phyloP scores from a whole-genome alignment of 1,284 basidiomycete species.

The Earliella scabrosa region DNA sequence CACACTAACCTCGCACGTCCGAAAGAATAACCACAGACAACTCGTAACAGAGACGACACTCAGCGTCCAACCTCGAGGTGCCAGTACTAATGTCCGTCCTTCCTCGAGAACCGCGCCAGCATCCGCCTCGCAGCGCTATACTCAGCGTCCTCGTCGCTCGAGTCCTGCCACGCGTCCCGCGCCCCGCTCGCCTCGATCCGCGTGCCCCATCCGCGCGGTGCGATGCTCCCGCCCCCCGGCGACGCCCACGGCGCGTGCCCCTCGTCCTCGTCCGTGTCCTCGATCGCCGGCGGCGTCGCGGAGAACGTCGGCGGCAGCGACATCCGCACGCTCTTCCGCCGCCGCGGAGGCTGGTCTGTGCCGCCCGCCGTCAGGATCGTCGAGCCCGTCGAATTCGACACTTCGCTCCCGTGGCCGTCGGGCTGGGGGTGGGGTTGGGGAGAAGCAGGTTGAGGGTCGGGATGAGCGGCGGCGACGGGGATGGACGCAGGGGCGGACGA shows the following conservation, averaged over 20 bases:
- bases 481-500: constrained; percentile 6
- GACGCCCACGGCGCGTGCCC: constrained; percentile 32
- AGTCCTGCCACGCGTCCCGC: constrained; percentile 67
- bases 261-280: constrained; percentile 63
- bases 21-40: no score
- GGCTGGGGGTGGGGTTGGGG: constrained; percentile 28
- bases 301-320: constrained; percentile 75
- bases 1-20: no score
- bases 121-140: constrained; percentile 61
- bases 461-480: background rate
- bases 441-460: constrained; percentile 27
- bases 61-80: no score
- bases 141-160: constrained; percentile 72
- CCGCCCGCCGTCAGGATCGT: constrained; percentile 12
- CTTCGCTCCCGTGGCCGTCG: constrained; percentile 27
- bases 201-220: constrained; percentile 30
- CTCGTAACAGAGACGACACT: no score
- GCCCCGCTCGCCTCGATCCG: constrained; percentile 29
- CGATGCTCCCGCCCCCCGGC: constrained; percentile 2
- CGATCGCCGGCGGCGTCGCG: constrained; percentile 64
- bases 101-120: constrained; percentile 49
- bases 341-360: constrained; percentile 33
- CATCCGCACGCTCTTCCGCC: constrained; percentile 76
- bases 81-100: constrained; percentile 18
- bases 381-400: constrained; percentile 31